Evolutionary conservation across 352 stramenopile genomes (phyloP), one percentile per base, ranked within the genome.

Genomic region (Pythium phragmitis): DNA sequence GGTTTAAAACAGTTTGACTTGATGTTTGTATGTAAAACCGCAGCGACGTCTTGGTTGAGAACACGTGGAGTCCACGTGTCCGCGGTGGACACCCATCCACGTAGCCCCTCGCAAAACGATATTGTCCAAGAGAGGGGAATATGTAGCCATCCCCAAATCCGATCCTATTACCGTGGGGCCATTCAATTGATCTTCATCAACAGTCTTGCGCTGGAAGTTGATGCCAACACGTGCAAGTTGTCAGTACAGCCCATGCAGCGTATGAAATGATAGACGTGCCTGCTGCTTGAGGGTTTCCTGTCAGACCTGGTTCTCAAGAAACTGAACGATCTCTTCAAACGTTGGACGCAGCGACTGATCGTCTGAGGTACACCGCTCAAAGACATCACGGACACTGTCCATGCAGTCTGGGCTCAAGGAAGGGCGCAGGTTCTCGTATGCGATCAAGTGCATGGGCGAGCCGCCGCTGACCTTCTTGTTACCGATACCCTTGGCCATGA

Each of bases 381-480:
- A 94, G 41, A 96, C 66, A 43, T 92, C 80, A 36, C 82, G 84
- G 21, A 94, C 79, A 59, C 78, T 92, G 60, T 88, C 63, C 80
- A 96, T 90, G 74, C 85, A 94, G 66, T 81, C 87, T 12, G 87
- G 82, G 64, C 84, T 92, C 37, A 96, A 68, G 60, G 80, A 94
- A 16, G 87, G 87, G 45, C 87, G 87, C 50, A 96, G 70, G 60
- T 92, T 89, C 60, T 94, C 79, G 70, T 96, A 94, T n/a, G 84
- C 87, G 37, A 96, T 84, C 85, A 94, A 94, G 76, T 94, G 85
- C 85, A 96, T 92, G 42, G 94, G 71, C 54, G 85, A 91, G 65
- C 84, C 93, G 41, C 87, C 85, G 45, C 82, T 88, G 16, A 96
- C 82, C 68, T 89, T 91, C 65, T 92, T 94, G 74, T 92, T 93